A percentile compares a stretch with the other conserved stretches of the same genome.
Conservation (phyloP, 2,329 filamentous ascomycete species). For the Microdochium trichocladiopsis region DNA sequence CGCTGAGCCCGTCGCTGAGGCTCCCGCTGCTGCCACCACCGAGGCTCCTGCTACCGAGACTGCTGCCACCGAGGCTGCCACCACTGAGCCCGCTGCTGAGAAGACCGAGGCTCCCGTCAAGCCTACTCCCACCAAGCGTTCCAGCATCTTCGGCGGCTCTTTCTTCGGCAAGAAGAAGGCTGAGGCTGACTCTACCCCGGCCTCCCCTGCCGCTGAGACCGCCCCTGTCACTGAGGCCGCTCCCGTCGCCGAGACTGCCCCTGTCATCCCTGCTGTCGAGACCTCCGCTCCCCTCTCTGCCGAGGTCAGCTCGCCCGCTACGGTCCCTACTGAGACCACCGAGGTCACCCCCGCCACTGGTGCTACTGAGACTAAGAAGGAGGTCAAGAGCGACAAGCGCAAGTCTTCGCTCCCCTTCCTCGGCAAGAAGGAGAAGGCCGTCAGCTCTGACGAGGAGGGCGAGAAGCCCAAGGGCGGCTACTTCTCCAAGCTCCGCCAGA, state of each 20-base stretch:
- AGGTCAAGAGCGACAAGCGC: constrained; percentile 70
- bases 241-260: constrained; percentile 42
- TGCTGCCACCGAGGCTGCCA: constrained; percentile 20
- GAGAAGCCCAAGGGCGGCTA: constrained; percentile 46
- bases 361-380: constrained; percentile 49
- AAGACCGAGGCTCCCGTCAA: constrained; percentile 33
- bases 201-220: constrained; percentile 34
- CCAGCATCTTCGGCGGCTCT: constrained; percentile 49
- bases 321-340: constrained; percentile 38
- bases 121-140: constrained; percentile 44
- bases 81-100: constrained; percentile 23
- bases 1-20: constrained; percentile 28
- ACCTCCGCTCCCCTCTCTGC: constrained; percentile 48
- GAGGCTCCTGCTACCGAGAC: constrained; percentile 21
- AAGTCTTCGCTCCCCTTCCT: constrained; percentile 71
- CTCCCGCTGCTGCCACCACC: constrained; percentile 12
- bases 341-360: constrained; percentile 38
- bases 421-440: constrained; percentile 66
- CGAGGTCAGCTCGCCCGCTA: constrained; percentile 41
- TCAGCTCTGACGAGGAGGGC: constrained; percentile 53
- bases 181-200: constrained; percentile 36
- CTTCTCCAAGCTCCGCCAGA: constrained; percentile 50
- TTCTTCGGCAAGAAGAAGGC: constrained; percentile 51
- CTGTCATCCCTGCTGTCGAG: constrained; percentile 54
- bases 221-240: constrained; percentile 19